Evolutionary conservation across 345 rosid species (phyloP), one percentile per base, ranked within the genome.

Genomic region (Diplotaxis tenuifolia): DNA sequence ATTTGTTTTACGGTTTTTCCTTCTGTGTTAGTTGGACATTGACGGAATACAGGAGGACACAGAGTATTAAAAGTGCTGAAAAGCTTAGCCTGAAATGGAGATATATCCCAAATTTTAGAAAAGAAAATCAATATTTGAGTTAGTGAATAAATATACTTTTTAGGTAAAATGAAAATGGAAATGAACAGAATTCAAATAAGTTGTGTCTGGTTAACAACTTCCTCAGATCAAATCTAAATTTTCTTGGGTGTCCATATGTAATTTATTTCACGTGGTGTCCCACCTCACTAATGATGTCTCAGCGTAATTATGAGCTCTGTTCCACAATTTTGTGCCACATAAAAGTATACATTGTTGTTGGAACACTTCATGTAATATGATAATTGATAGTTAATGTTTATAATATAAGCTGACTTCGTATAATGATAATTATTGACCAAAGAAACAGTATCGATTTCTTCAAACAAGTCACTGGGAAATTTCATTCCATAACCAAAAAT

Each of bases 191-290:
- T 25, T 66, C 80, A 77, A n/a, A 50, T 59, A 71, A 36, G 64
- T 71, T 1, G 68, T 36, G 76, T 59, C 80, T 66, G 65, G 76
- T 71, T 71, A 77, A 59, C 76, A 71, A 77, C 80, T 77, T 65
- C 80, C 76, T 77, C 80, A 71, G 76, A 71, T 77, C 80, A 66
- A 57, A 25, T 52, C 76, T 66, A 71, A 77, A 65, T 9, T 0
- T 18, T 14, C 42, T 57, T 71, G 31, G 72, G 55, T 28, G 55
- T 21, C 61, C 34, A 61, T 21, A 65, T 66, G 63, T 27, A 56
- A 23, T 75, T 68, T 68, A 62, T 75, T 34, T 53, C 28, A 15
- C 29, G 21, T 58, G 67, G 65, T 58, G 19, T 29, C 74, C 49
- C 56, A 71, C 57, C 28, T 57, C 11, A 38, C 4, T 75, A n/a